Evolutionary conservation across 805 yeast genomes (phyloP).

Genomic region (Kodamaea fukazawae): DNA sequence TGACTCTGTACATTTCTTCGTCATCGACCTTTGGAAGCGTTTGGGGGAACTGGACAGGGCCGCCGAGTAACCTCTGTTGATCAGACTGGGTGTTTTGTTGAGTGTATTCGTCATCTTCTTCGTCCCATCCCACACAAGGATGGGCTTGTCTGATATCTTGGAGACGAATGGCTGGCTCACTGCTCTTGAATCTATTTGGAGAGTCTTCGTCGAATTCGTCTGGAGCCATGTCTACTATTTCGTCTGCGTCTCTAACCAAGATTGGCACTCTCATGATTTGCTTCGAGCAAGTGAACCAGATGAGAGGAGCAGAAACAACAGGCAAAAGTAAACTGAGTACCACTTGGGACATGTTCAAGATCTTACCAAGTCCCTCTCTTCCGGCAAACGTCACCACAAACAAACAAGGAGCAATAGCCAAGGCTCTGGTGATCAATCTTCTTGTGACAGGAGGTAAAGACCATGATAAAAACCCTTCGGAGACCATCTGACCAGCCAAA

Average conservation of each 20-base stretch:
- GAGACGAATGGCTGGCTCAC: slow-evolving; percentile 40
- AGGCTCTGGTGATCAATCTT: slow-evolving; percentile 72
- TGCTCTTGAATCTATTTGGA: slow-evolving; percentile 24
- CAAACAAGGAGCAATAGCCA: slow-evolving; percentile 84
- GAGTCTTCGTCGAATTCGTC: slow-evolving; percentile 18
- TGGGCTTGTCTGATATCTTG: slow-evolving; percentile 40
- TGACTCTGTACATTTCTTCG: slow-evolving; percentile 16
- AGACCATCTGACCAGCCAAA: slow-evolving; percentile 88
- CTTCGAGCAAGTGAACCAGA: slow-evolving; percentile 73
- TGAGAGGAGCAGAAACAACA: slow-evolving; percentile 82
- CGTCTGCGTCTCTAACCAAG: slow-evolving; percentile 30
- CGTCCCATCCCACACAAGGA: slow-evolving; percentile 44
- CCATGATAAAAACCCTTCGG: slow-evolving; percentile 85
- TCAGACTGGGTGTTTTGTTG: slow-evolving; percentile 2
- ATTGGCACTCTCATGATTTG: slow-evolving; percentile 60
- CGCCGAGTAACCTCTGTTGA: background rate
- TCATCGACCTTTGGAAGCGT: background rate
- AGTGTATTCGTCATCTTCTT: slow-evolving; percentile 28
- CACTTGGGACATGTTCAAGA: slow-evolving; percentile 80
- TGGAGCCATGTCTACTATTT: slow-evolving; percentile 13
- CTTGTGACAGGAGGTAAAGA: slow-evolving; percentile 78
- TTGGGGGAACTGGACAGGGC: background rate
- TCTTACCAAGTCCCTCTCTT: slow-evolving; percentile 72
- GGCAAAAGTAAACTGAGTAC: slow-evolving; percentile 78
- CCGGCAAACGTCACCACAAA: slow-evolving; percentile 72